phyloP scores from a whole-genome alignment of 129 eudicot species.

The Mikania micrantha region DNA sequence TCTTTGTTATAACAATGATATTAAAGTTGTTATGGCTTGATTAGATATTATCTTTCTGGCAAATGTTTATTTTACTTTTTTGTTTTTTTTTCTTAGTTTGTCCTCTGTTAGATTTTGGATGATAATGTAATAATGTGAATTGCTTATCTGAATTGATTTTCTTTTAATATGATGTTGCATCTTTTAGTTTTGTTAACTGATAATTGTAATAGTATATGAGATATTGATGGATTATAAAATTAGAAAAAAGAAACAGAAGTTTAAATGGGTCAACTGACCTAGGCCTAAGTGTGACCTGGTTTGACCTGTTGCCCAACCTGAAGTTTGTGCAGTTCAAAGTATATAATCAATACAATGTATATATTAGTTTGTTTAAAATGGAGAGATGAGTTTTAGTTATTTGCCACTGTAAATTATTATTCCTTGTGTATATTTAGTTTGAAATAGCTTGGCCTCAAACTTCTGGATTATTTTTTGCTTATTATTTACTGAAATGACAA shows the following conservation, averaged over 20 bases:
- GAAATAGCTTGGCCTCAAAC: background rate
- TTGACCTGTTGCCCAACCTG: no score
- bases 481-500: constrained; percentile 7
- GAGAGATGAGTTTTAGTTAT: background rate
- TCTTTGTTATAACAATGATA: background rate
- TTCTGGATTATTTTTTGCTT: background rate
- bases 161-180: background rate
- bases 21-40: background rate
- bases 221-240: background rate
- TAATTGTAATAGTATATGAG: background rate
- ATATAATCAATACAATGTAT: background rate
- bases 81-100: background rate
- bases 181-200: background rate
- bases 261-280: background rate
- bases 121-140: background rate
- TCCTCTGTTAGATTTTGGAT: background rate
- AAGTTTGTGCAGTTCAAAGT: background rate
- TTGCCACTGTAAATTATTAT: background rate
- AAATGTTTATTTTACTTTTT: background rate
- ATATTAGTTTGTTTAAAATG: background rate
- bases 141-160: background rate
- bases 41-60: background rate
- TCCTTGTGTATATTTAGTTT: background rate
- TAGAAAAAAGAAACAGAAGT: background rate
- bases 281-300: background rate